Percentiles rank a stretch among this genome's conserved stretches.
phyloP scores from a whole-genome alignment of 495 filamentous ascomycete genomes.

The Xylaria longipes region DNA sequence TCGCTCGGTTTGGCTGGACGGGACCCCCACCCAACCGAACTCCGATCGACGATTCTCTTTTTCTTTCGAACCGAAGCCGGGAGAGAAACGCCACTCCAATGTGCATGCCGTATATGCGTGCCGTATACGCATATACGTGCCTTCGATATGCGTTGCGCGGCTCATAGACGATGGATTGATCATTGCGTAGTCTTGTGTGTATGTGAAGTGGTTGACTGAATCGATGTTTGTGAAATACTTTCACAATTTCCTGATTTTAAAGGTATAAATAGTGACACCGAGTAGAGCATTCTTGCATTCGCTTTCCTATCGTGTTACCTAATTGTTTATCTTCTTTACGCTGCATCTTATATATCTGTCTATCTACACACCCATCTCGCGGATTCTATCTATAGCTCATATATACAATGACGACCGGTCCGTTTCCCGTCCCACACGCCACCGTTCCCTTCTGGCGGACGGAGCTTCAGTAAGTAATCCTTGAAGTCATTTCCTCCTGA shows the following conservation, averaged over 20 bases:
- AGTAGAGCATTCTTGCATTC: neutral
- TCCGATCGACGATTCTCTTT: neutral
- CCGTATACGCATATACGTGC: neutral
- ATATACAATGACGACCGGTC: constrained; percentile 15
- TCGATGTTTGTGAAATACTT: neutral
- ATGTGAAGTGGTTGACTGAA: neutral
- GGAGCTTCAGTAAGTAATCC: constrained; percentile 35
- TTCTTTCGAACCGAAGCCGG: constrained; percentile 3
- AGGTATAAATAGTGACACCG: neutral
- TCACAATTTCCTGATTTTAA: neutral
- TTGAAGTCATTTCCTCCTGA: neutral
- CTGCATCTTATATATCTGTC: neutral
- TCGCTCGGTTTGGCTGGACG: neutral
- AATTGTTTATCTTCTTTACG: neutral
- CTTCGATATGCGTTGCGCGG: neutral
- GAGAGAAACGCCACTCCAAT: neutral
- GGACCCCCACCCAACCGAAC: no score
- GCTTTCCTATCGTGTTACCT: neutral
- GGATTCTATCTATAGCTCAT: neutral
- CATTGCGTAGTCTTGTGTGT: neutral
- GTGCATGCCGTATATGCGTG: neutral
- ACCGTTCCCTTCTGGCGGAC: constrained; percentile 48
- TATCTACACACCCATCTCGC: neutral
- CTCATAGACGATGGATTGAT: neutral
- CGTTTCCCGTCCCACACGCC: constrained; percentile 40